Evolutionary conservation across 1,284 basidiomycete species (phyloP), one percentile per base, ranked within the genome.

Genomic region (Tilletia setariae): DNA sequence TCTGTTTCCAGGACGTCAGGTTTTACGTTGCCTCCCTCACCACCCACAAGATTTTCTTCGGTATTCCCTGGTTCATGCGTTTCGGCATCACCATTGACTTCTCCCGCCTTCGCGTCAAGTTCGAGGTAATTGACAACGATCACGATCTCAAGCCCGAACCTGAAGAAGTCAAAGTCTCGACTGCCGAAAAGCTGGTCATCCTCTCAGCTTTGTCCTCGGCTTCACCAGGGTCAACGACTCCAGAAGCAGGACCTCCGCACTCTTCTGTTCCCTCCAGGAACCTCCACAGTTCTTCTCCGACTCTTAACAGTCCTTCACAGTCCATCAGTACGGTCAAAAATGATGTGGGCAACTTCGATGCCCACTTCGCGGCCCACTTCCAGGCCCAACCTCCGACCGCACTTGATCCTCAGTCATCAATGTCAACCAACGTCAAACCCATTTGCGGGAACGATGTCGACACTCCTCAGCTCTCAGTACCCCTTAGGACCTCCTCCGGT

Each of bases 291-390:
- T 25, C 21, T 25, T 15, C 25, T 30, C n/a, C 53, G 15, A 8
- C 23, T 15, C 15, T 28, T 15, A 9, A 7, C 53, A 28, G n/a
- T n/a, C n/a, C n/a, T n/a, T n/a, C n/a, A n/a, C n/a, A n/a, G n/a
- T n/a, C n/a, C n/a, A n/a, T n/a, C n/a, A n/a, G n/a, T n/a, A n/a
- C n/a, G n/a, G n/a, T n/a, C n/a, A 56, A 56, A 13, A 28, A 56
- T 7, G 21, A 3, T 2, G 19, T 3, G 9, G 23, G 32, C 53
- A 30, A 28, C 53, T 25, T 56, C 53, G 53, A 28, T 56, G 32
- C 53, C 32, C 53, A 56, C 53, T 56, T 56, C 53, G 53, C 23
- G 25, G 32, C 25, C 23, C 53, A n/a, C n/a, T n/a, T n/a, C n/a
- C n/a, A n/a, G n/a, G n/a, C n/a, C n/a, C n/a, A n/a, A n/a, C n/a